Evolutionary conservation across 352 stramenopile genomes (phyloP), one percentile per base, ranked within the genome.

Genomic region (Phytophthora sansomeana): DNA sequence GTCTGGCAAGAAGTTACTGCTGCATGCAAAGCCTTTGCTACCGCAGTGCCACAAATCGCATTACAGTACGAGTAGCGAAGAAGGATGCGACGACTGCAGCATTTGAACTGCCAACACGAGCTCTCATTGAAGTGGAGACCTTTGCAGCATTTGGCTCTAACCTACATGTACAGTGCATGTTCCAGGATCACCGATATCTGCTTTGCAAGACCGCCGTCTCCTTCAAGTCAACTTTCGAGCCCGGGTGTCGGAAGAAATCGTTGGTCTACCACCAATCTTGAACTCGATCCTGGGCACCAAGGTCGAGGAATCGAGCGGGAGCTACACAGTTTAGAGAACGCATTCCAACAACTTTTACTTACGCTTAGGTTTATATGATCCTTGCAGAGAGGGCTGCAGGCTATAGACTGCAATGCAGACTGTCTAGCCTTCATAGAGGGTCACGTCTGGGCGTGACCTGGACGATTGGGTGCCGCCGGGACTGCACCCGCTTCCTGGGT

Each of bases 341-440:
- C 49, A 52, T 58, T 55, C 19, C 50, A 62, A 41, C 43, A 56
- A 46, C 35, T 17, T 44, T 44, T 47, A 47, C 41, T 47, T 28
- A 63, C 46, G 35, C 47, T 69, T 73, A 66, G 33, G 39, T 63
- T 73, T 52, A 73, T 69, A 68, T 59, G 51, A 51, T 59, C 52
- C 48, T 66, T 55, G 64, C 58, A 64, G 51, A 64, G 43, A 65
- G 41, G 48, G 8, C 54, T 59, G 24, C 16, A 57, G 42, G 8
- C 41, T 28, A 24, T 24, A 24, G 21, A 24, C 21, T 24, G 21
- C 21, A 14, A 38, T 14, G 33, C 33, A 26, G 41, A 24, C 21
- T 24, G 21, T 24, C 43, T 70, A 73, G 42, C 47, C 58, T 21
- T 70, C 63, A 50, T 63, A 77, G 30, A 70, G 69, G 29, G 57